phyloP scores from a whole-genome alignment of 2,329 filamentous ascomycete species.

The Seiridium unicorne region DNA sequence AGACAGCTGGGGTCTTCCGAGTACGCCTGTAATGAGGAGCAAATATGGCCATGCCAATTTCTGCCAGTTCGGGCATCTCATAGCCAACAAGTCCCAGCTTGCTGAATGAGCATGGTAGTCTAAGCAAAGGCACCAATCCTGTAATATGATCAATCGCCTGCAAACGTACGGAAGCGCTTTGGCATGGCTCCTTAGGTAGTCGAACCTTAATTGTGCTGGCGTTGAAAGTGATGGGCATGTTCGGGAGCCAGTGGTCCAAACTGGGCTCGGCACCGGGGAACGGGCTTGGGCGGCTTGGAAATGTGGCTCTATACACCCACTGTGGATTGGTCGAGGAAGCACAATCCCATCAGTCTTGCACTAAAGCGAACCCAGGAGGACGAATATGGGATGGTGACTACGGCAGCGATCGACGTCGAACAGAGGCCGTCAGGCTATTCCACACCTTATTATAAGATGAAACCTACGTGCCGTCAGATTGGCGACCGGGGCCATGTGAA shows the following conservation, averaged over 20 bases:
- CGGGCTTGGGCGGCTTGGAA: not conserved
- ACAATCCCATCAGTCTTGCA: not conserved
- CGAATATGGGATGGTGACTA: not conserved
- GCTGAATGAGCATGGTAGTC: no score
- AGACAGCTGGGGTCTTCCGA: no score
- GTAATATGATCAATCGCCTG: not conserved
- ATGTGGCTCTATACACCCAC: not conserved
- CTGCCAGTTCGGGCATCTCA: not conserved
- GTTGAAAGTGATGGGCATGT: not conserved
- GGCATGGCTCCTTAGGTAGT: not conserved
- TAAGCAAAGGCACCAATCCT: not conserved
- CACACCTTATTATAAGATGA: constrained; percentile 5
- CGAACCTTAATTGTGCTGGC: not conserved
- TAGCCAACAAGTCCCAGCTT: no score
- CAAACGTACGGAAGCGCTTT: not conserved
- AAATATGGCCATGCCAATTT: not conserved
- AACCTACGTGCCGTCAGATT: constrained; percentile 4
- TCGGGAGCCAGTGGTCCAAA: not conserved
- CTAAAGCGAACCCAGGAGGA: not conserved
- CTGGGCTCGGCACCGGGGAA: not conserved
- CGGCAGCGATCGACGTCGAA: not conserved
- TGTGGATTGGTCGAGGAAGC: not conserved
- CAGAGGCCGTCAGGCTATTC: not conserved
- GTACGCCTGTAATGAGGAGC: no score
- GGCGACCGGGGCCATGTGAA: not conserved